Conservation (phyloP, 495 filamentous ascomycete genomes). For the Neurospora sp. region DNA sequence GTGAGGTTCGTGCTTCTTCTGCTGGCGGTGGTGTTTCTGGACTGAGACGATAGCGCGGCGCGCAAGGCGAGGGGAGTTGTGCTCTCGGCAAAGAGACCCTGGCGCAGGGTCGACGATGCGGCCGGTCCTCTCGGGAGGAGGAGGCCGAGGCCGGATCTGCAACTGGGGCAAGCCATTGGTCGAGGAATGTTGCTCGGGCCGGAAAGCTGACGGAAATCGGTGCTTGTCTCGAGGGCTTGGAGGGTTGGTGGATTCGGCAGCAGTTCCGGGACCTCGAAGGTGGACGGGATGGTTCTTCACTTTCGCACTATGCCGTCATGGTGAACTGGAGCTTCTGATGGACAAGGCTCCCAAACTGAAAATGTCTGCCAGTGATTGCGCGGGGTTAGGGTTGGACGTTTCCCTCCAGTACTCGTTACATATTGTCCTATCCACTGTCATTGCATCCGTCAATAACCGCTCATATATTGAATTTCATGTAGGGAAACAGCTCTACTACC, state of each 20-base stretch:
- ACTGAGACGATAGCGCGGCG: not conserved
- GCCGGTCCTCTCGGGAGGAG: conserved; percentile 7
- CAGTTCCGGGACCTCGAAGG: not conserved
- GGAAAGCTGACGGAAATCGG: not conserved
- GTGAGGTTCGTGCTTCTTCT: not conserved
- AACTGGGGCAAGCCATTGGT: conserved; percentile 22
- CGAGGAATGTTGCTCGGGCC: not conserved
- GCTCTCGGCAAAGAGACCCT: not conserved
- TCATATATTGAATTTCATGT: not conserved
- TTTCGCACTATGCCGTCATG: not conserved
- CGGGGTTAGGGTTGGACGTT: conserved; percentile 17
- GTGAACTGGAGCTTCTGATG: not conserved
- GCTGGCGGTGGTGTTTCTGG: not conserved
- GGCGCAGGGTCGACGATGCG: conserved; percentile 3
- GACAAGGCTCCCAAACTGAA: not conserved
- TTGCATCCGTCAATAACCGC: not conserved
- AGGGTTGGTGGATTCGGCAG: not conserved
- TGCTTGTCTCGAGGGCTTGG: conserved; percentile 5
- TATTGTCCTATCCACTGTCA: not conserved
- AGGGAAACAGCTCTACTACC: not conserved
- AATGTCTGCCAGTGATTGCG: not conserved
- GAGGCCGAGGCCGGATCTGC: conserved; percentile 11
- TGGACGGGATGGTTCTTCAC: not conserved
- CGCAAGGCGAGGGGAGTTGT: not conserved
- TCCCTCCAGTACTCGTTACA: not conserved